phyloP scores from a whole-genome alignment of 495 filamentous ascomycete species.

The Cercophora samala region DNA sequence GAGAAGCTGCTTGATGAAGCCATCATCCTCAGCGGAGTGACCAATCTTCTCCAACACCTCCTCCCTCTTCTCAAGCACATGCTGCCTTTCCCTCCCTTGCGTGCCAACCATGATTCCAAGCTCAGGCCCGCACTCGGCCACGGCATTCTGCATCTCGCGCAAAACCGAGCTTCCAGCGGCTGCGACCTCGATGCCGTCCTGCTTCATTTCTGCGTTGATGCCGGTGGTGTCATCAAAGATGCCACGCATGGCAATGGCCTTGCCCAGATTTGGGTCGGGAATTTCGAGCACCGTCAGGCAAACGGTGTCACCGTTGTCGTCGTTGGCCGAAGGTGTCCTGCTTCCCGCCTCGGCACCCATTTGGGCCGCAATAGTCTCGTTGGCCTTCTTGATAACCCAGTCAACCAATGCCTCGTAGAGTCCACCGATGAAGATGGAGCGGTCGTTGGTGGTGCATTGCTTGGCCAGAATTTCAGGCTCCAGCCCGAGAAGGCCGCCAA shows the following conservation, averaged over 20 bases:
- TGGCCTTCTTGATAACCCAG: constrained; percentile 86
- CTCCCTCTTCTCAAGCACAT: constrained; percentile 76
- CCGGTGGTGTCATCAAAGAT: constrained; percentile 90
- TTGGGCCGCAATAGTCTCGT: constrained; percentile 78
- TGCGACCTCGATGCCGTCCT: constrained; percentile 76
- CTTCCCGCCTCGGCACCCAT: constrained; percentile 55
- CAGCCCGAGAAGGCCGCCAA: constrained; percentile 76
- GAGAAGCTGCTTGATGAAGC: constrained; percentile 78
- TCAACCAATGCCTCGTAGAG: constrained; percentile 94
- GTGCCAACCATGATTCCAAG: constrained; percentile 70
- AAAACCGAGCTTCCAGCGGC: constrained; percentile 71
- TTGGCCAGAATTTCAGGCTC: constrained; percentile 79
- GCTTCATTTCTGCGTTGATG: constrained; percentile 95
- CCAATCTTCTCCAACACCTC: constrained; percentile 81
- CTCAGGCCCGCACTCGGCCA: constrained; percentile 74
- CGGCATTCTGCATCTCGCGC: constrained; percentile 78
- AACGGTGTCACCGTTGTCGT: constrained; percentile 76
- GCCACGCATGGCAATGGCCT: constrained; percentile 78
- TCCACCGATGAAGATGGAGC: constrained; percentile 74
- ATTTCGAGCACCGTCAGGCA: constrained; percentile 86
- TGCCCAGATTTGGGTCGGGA: constrained; percentile 73
- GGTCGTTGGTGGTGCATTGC: constrained; percentile 77
- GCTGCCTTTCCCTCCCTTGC: constrained; percentile 66
- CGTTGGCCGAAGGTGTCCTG: constrained; percentile 58
- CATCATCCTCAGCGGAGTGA: constrained; percentile 73